phyloP scores from a whole-genome alignment of 441 rosid species.

The Rhodomyrtus psidioides region DNA sequence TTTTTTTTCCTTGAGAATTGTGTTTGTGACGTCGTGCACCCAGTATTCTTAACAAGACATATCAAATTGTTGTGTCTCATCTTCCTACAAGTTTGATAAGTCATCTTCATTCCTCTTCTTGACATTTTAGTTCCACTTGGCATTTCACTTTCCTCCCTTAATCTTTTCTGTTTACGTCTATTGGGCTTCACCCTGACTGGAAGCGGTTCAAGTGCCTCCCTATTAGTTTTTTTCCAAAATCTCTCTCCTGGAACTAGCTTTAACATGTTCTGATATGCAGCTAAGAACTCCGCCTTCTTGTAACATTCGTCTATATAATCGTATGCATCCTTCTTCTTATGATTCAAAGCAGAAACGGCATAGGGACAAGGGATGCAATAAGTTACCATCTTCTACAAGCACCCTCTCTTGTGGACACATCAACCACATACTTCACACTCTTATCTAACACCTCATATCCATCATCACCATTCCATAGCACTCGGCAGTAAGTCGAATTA shows the following conservation, averaged over 20 bases:
- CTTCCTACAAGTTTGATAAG: too few relatives aligned
- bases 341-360: background rate
- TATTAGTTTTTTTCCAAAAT: background rate
- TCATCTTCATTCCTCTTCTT: background rate
- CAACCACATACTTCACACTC: background rate
- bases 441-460: background rate
- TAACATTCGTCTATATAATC: background rate
- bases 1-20: too few relatives aligned
- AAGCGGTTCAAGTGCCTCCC: background rate
- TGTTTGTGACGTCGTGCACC: too few relatives aligned
- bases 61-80: too few relatives aligned
- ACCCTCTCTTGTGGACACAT: background rate
- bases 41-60: too few relatives aligned
- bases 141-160: background rate
- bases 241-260: rapidly evolving
- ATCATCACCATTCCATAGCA: background rate
- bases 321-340: background rate
- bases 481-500: too few relatives aligned
- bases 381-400: background rate
- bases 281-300: background rate
- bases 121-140: background rate
- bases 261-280: background rate
- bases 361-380: background rate
- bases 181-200: background rate
- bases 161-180: background rate